Evolutionary conservation across 495 filamentous ascomycete species (phyloP), one percentile per base, ranked within the genome.

Genomic region (Hypoxylon fragiforme): DNA sequence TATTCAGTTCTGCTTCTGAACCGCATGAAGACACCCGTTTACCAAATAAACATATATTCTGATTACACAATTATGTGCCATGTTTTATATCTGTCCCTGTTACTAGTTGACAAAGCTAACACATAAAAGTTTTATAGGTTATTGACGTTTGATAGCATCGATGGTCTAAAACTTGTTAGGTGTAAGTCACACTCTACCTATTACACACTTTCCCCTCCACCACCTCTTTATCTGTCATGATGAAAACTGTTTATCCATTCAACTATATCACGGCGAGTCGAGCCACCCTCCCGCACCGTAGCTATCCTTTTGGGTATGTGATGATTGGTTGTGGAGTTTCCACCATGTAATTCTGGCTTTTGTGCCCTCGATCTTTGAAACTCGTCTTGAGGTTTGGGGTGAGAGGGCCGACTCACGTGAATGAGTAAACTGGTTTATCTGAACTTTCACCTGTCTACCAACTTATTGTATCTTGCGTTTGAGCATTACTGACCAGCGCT

Each of bases 161-260:
- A 28, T 4, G 4, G 9, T 28, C 24, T 28, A 28, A 4, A 4
- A 28, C 4, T 28, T 28, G 4, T 44, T 28, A 44, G 24, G 28
- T 19, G 57, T 63, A 62, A 61, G 51, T n/a, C n/a, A n/a, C n/a
- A n/a, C n/a, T n/a, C n/a, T n/a, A n/a, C n/a, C n/a, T n/a, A 48
- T n/a, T 7, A 19, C 16, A 50, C 35, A 15, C 21, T 12, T 12
- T 50, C 56, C 37, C 39, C 46, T 52, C 44, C 26, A 45, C 5
- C 39, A 41, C 39, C 50, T 21, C 44, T 46, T 14, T 50, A 46
- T 41, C n/a, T 67, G 70, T 77, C 71, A 88, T 88, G 92, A 97
- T 96, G 91, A 95, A 83, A 88, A 82, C 77, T 92, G 92, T 90
- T 85, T 88, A 97, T 97, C 92, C 92, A 97, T 97, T 97, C 92